Conservation (phyloP, 192 early-diverging fungal genomes). For the Paraglomus occultum region DNA sequence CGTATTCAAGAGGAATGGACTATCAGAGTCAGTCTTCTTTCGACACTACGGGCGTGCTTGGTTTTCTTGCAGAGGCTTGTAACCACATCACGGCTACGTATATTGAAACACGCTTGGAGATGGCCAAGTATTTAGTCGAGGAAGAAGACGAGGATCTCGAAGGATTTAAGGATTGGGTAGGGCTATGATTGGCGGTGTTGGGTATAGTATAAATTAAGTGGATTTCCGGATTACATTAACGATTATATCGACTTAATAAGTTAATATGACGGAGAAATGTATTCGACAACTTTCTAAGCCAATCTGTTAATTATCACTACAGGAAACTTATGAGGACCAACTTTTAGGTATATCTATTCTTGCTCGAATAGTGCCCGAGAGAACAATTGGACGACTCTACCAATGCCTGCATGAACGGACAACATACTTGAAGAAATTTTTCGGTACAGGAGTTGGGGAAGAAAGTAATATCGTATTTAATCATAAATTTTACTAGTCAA, state of each 20-base stretch:
- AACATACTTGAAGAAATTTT: conserved; percentile 45
- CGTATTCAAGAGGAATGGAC: conserved; percentile 48
- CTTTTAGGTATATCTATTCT: conserved; percentile 61
- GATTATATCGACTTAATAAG: background rate
- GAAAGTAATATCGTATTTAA: conserved; percentile 38
- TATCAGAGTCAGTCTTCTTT: conserved; percentile 23
- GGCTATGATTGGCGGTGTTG: background rate
- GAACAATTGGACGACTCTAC: conserved; percentile 50
- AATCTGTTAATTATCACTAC: conserved; percentile 1
- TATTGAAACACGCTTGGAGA: conserved; percentile 58
- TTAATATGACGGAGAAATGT: background rate
- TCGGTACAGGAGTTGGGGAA: conserved; percentile 35
- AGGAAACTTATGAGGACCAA: conserved; percentile 73
- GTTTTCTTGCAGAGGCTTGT: conserved; percentile 26
- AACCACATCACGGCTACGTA: conserved; percentile 59
- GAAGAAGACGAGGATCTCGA: conserved; percentile 56
- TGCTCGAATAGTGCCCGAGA: conserved; percentile 55
- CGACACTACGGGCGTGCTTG: background rate
- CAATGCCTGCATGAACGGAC: conserved; percentile 51
- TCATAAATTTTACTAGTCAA: no score
- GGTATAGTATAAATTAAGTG: conserved; percentile 13
- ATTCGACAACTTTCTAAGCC: no score
- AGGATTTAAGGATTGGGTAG: conserved; percentile 59
- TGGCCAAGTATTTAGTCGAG: conserved; percentile 46
- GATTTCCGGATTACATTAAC: background rate